Evolutionary conservation across 1,139 yeast species (phyloP), one percentile per base, ranked within the genome.

Genomic region (Nakaseomyces bracarensis): DNA sequence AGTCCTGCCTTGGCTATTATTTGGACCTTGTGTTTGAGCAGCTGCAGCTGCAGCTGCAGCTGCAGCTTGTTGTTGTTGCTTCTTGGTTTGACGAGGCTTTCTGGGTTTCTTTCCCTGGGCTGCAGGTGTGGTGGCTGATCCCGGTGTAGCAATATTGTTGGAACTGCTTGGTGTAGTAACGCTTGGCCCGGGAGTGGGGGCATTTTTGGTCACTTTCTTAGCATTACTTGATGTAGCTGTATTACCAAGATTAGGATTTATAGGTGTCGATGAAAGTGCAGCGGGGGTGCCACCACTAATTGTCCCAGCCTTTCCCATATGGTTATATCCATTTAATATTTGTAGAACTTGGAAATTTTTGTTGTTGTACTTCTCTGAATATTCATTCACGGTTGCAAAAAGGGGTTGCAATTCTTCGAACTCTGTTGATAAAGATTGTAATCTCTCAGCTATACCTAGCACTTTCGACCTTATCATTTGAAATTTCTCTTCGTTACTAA

Each of bases 41-140:
- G 31, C 18, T 44, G 39, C 40, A 8, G 51, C 38, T 35, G 51
- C 36, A 19, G 46, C 46, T 21, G 47, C 39, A 18, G 55, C 47
- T 11, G 61, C 46, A 4, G 55, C 46, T 13, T 55, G 43, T 4
- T 30, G 35, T 28, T 28, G 31, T 11, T 30, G 35, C 38, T 55
- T 57, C 47, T 54, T 56, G 9, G 52, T 38, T 37, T 56, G 58
- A 34, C 61, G 53, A 28, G 60, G 58, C 38, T 56, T 56, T 40
- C 61, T 46, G 35, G 58, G 55, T 36, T 55, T 57, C 43, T 53
- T 54, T 33, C 48, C 54, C 9, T 22, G 26, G 4, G 39, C 8
- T 19, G 21, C 28, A 18, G 38, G 34, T 14, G 42, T 36, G 9
- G 38, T 38, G 4, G 38, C 20, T 10, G 30, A 20, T 13, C 19